Conservation (phyloP, 192 early-diverging fungal species). For the Cladochytrium replicatum region DNA sequence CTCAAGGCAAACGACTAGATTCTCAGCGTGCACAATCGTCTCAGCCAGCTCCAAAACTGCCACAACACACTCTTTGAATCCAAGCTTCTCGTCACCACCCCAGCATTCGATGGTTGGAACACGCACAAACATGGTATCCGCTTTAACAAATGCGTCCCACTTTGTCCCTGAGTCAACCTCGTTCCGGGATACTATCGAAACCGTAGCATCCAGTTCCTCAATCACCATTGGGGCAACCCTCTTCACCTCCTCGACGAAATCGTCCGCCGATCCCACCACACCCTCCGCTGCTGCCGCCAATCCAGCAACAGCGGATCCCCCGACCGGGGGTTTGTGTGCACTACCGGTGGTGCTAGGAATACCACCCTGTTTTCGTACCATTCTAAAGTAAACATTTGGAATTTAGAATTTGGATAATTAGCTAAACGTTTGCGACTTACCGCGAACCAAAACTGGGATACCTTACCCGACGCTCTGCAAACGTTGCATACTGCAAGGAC, state of each 20-base stretch:
- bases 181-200: too few relatives aligned
- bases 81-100: slow-evolving; percentile 4
- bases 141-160: slow-evolving; percentile 16
- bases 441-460: slow-evolving; percentile 18
- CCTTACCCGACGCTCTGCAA: slow-evolving; percentile 6
- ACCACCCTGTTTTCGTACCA: slow-evolving; percentile 22
- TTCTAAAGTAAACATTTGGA: background rate
- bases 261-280: background rate
- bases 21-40: slow-evolving; percentile 10
- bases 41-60: slow-evolving; percentile 23
- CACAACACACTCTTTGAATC: slow-evolving; percentile 21
- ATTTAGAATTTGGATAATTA: too few relatives aligned
- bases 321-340: background rate
- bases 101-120: slow-evolving; percentile 4
- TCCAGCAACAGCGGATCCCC: background rate
- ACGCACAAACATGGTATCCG: slow-evolving; percentile 15
- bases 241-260: slow-evolving; percentile 1
- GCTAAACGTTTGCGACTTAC: too few relatives aligned
- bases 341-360: slow-evolving; percentile 16
- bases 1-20: slow-evolving; percentile 15
- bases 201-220: background rate
- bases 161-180: background rate
- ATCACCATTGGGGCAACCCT: background rate
- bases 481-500: slow-evolving; percentile 17
- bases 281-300: slow-evolving; percentile 1